These are phyloP conservation scores for Acanthamoeba triangularis DNA, from an alignment of 208 protist genomes.

Conservation along the genomic window DNA sequence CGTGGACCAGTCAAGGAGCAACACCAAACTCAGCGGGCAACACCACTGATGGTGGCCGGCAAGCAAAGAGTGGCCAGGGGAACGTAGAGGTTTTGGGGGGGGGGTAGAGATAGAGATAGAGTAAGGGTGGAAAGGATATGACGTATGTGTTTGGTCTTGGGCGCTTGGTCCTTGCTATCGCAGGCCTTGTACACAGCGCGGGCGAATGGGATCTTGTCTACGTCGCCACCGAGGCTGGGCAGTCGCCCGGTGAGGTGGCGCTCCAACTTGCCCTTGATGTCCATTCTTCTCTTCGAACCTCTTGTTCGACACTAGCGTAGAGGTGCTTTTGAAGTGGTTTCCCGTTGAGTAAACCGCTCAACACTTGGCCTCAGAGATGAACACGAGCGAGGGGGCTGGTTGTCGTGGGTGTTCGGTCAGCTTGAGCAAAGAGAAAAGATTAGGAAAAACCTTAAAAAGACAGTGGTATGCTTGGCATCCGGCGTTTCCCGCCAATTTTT, in stretches of 20 bases:
- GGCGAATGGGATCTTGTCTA: slow-evolving; percentile 24
- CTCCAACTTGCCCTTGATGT: slow-evolving; percentile 54
- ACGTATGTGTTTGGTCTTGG: slow-evolving; percentile 76
- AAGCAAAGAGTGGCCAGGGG: neutral
- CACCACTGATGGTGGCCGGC: too few species aligned
- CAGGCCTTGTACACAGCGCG: slow-evolving; percentile 49
- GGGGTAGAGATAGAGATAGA: neutral
- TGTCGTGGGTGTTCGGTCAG: too few species aligned
- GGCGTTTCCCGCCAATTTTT: neutral
- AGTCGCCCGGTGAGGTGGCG: slow-evolving; percentile 45
- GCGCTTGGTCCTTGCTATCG: slow-evolving; percentile 55
- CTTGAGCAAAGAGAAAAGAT: too few species aligned
- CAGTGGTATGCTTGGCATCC: too few species aligned
- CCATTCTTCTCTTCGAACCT: neutral
- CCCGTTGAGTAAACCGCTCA: too few species aligned
- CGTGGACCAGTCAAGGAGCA: neutral
- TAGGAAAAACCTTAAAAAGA: too few species aligned
- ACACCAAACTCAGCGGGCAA: neutral
- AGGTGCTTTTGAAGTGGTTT: too few species aligned
- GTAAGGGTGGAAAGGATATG: slow-evolving; percentile 35
- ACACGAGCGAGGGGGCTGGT: too few species aligned
- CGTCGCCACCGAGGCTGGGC: neutral
- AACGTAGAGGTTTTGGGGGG: neutral
- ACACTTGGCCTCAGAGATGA: too few species aligned
- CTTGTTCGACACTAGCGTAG: neutral